Evolutionary conservation across 1,284 basidiomycete species (phyloP).

Genomic region (Puccinia polysora): DNA sequence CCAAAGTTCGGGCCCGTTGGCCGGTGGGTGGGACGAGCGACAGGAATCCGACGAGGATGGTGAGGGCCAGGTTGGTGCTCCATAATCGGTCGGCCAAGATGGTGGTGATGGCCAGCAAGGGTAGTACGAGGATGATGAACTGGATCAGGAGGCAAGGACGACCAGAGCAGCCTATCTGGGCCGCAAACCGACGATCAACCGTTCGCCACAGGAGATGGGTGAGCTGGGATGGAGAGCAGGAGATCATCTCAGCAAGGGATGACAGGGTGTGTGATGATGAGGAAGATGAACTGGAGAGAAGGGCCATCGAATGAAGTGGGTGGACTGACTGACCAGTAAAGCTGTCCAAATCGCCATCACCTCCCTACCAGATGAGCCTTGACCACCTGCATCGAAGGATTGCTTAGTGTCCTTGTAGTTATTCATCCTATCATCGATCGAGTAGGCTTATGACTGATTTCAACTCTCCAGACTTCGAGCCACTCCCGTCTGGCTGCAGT

Average conservation of each 20-base stretch:
- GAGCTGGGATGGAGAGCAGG: neutral
- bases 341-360: neutral
- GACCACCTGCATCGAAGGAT: neutral
- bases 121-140: neutral
- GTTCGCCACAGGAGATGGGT: neutral
- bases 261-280: neutral
- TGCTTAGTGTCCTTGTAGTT: constrained; percentile 8
- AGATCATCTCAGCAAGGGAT: neutral
- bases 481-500: too few relatives aligned
- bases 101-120: constrained; percentile 7
- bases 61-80: neutral
- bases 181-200: neutral
- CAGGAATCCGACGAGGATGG: too few relatives aligned
- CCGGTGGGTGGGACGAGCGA: too few relatives aligned
- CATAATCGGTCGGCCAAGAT: neutral
- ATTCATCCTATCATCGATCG: too few relatives aligned
- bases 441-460: too few relatives aligned
- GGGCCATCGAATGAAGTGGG: neutral
- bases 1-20: too few relatives aligned
- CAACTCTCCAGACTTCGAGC: too few relatives aligned
- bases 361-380: neutral
- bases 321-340: neutral
- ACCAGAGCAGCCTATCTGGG: neutral
- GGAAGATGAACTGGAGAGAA: neutral
- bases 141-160: neutral